A percentile compares a stretch with the other conserved stretches of the same genome.
Conservation (phyloP, 176 grass and related monocot genomes). For the Carex pumila region DNA sequence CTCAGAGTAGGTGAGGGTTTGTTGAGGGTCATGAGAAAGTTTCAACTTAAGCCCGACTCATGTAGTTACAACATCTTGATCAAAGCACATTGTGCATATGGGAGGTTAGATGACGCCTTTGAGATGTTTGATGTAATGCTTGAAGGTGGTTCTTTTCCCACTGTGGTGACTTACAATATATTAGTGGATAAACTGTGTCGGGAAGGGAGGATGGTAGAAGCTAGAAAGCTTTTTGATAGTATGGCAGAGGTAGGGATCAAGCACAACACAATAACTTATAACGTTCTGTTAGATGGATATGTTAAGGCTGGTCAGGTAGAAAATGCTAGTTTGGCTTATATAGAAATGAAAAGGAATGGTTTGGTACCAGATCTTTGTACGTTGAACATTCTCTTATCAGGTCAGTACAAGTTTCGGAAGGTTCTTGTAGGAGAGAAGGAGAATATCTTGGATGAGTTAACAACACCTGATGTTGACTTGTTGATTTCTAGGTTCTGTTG, state of each 20-base stretch:
- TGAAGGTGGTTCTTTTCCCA: constrained; percentile 23
- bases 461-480: constrained; percentile 48
- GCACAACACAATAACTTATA: constrained; percentile 70
- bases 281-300: constrained; percentile 83
- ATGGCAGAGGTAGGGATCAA: constrained; percentile 40
- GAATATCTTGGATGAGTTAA: constrained; percentile 27
- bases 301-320: constrained; percentile 60
- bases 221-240: constrained; percentile 52
- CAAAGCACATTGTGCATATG: constrained; percentile 55
- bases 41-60: constrained; percentile 32
- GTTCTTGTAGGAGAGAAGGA: constrained; percentile 15
- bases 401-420: constrained; percentile 49
- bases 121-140: constrained; percentile 57
- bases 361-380: constrained; percentile 68
- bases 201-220: constrained; percentile 59
- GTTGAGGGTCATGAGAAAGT: constrained; percentile 55
- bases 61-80: constrained; percentile 88
- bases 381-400: constrained; percentile 75
- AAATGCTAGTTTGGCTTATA: constrained; percentile 40
- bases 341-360: constrained; percentile 57
- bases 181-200: constrained; percentile 48
- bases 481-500: constrained; percentile 59
- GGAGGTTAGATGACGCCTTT: constrained; percentile 45
- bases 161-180: constrained; percentile 71
- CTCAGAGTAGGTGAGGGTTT: constrained; percentile 27